Evolutionary conservation across 495 filamentous ascomycete species (phyloP), one percentile per base, ranked within the genome.

Genomic region (Penicillium bialowiezense): DNA sequence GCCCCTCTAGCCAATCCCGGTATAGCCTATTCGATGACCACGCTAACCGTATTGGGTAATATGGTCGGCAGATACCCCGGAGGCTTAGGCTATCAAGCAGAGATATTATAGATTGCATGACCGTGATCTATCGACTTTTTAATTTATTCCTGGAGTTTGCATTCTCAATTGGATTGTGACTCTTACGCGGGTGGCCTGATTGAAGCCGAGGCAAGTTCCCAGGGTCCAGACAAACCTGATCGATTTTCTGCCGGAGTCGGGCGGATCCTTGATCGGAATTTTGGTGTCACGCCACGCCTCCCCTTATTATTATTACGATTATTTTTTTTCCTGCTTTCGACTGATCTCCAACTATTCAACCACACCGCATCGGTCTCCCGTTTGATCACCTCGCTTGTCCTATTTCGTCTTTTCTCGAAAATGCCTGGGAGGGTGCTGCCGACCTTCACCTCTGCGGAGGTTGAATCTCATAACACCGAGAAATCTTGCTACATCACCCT

Each of bases 401-500:
- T 32, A 12, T 5, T 14, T 46, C 12, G 32, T 36, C 41, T 32
- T 50, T 33, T 48, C 35, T 39, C 55, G 24, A 69, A 29, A 42
- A 77, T 77, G 74, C 70, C 74, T 52, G 69, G 69, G 59, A 78
- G 77, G 59, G 85, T 79, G 32, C 77, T 97, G 21, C 91, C 91
- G 33, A 93, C 84, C 17, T 82, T 96, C 60, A 83, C 86, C 24
- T 68, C 75, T 57, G 79, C 83, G 49, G 89, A 97, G 63, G 83
- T 99, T 55, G 81, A 82, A 62, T 75, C 83, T 54, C 90, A 92
- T 66, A 95, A 90, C 60, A 85, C 78, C 38, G 68, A 65, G 32
- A 84, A 91, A 64, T 95, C 89, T 18, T 97, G 95, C 78, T 99
- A 90, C 76, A 90, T 99, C 54, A 91, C 89, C 0, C 67, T 96